Base-by-base conservation (phyloP, 2,329 filamentous ascomycete species). In the Trichoderma sp. region DNA sequence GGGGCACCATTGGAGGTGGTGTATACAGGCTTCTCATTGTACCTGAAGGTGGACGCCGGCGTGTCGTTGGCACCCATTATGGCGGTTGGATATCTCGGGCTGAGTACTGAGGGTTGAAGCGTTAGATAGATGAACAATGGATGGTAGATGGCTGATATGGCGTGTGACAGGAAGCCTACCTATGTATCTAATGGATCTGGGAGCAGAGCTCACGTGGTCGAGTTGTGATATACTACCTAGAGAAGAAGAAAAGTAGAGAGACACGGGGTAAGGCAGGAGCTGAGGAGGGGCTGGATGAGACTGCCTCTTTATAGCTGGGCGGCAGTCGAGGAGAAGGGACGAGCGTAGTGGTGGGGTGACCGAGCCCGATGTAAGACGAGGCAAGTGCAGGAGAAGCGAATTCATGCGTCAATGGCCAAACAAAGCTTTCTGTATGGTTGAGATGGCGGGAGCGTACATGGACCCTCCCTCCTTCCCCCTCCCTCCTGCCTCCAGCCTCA, bases 1-100 rank as follows among this genome's bases (percentile, higher is more conserved):
- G 90, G 89, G 59, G 86, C 88, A 79, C 89, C 90, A 85, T 90
- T 91, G 81, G 89, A 91, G 38, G 89, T 87, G 12, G 89, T 91
- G 81, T 91, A 91, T 77, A 88, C 85, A 65, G 89, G 89, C 80
- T 86, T 87, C 82, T 91, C 89, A 78, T 88, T 85, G 82, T 91
- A 91, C 77, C 87, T 87, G 82, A 85, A 87, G 78, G 86, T 87
- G 73, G 86, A 85, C 7, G 84, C 83, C 41, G 86, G 80, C 77
- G 83, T 84, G 62, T 86, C 83, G 82, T 87, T 82, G 79, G 83
- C 82, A 78, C 82, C 84, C 85, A 88, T 87, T 73, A 77, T 85
- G 80, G 53, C 75, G 77, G 59, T 8, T 12, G 27, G 14, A 14
- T 64, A 21, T 59, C 33, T 75, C 31, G 66, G 62, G 66, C 1